Evolutionary conservation across 345 rosid species (phyloP).

Genomic region (Gossypium turneri): DNA sequence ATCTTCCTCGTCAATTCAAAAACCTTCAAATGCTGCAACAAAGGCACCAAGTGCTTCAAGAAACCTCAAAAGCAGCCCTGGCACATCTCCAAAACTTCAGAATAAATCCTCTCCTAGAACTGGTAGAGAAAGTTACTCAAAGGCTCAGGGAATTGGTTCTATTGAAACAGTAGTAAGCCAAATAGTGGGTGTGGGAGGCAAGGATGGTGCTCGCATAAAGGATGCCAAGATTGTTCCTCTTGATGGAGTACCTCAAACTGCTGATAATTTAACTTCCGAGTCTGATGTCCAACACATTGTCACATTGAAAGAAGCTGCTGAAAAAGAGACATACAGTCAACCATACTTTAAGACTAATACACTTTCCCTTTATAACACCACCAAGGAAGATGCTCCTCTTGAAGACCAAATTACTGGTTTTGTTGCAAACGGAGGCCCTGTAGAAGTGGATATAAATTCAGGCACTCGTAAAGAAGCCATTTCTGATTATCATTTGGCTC

Average conservation of each 20-base stretch:
- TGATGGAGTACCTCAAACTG: conserved; percentile 11
- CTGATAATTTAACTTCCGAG: conserved; percentile 5
- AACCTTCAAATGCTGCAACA: conserved; percentile 33
- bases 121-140: conserved; percentile 31
- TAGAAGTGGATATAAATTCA: too few species aligned
- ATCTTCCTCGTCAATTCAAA: conserved; percentile 31
- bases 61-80: conserved; percentile 32
- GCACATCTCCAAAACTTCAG: conserved; percentile 34
- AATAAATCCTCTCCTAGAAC: conserved; percentile 37
- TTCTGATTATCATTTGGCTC: neutral
- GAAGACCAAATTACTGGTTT: conserved; percentile 23
- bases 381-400: conserved; percentile 12
- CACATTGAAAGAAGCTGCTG: conserved; percentile 6
- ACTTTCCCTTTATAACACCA: neutral
- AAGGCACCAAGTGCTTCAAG: conserved; percentile 35
- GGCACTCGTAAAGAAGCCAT: conserved; percentile 17
- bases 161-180: neutral
- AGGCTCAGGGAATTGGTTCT: conserved; percentile 21
- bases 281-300: neutral
- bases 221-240: conserved; percentile 6
- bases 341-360: conserved; percentile 1
- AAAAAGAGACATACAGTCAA: neutral
- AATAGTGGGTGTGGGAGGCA: conserved; percentile 6
- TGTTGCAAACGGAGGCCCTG: neutral
- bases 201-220: neutral